Conservation (phyloP, 1,284 basidiomycete genomes). For the Fomitiporia mediterranea region DNA sequence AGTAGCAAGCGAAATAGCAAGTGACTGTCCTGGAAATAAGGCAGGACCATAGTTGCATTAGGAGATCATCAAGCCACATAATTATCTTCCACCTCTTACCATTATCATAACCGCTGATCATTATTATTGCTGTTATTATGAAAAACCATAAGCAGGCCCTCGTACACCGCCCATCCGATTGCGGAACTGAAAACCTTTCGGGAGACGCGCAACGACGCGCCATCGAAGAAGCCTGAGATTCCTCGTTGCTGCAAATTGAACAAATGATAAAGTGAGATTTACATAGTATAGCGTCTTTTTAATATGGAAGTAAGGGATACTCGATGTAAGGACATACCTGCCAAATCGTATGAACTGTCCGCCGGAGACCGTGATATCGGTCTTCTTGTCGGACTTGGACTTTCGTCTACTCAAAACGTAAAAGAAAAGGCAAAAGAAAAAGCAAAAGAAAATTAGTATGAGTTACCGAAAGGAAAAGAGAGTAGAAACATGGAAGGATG, state of each 20-base stretch:
- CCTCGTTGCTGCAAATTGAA: constrained; percentile 62
- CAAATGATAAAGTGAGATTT: background rate
- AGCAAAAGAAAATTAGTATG: constrained; percentile 20
- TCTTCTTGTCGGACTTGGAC: constrained; percentile 80
- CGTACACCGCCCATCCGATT: constrained; percentile 92
- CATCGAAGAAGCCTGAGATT: constrained; percentile 77
- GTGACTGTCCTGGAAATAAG: no score
- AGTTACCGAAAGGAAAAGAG: background rate
- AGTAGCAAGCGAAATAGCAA: no score
- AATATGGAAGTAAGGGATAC: background rate
- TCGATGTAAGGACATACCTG: constrained; percentile 40
- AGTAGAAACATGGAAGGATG: background rate
- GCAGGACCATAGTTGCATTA: no score
- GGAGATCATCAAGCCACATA: no score
- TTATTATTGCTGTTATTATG: constrained; percentile 25
- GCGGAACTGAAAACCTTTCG: constrained; percentile 88
- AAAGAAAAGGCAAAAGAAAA: no score
- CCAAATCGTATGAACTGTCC: constrained; percentile 65
- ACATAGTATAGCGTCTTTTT: background rate
- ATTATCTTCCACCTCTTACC: no score
- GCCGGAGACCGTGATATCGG: constrained; percentile 63
- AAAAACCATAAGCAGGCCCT: constrained; percentile 68
- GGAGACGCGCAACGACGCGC: constrained; percentile 75
- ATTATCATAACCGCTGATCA: no score
- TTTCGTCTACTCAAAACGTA: no score